Percentiles rank a stretch among this genome's conserved stretches.
These are phyloP conservation scores for Ceratopteris richardii DNA, from an alignment of 75 land plant species.

Conservation along the genomic window DNA sequence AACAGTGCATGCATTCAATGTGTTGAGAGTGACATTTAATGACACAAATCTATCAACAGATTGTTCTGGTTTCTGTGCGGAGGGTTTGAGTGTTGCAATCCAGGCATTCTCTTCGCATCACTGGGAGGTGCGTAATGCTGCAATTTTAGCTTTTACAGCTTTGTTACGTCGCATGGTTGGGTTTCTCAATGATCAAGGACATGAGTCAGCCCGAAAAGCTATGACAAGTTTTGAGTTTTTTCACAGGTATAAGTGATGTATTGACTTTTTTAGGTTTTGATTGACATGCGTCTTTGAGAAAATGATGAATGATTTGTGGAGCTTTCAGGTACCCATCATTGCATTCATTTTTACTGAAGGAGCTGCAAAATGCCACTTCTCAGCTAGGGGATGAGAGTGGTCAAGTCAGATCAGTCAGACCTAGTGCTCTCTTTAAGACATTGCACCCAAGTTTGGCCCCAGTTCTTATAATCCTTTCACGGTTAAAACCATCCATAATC, in stretches of 20 bases:
- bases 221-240: conserved; percentile 96
- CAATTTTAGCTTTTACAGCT: conserved; percentile 85
- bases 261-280: too few relatives aligned
- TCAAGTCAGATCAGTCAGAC: not conserved
- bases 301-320: not conserved
- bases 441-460: conserved; percentile 96
- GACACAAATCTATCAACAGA: conserved; percentile 92
- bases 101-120: conserved; percentile 77
- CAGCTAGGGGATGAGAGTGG: conserved; percentile 33
- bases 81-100: conserved; percentile 66
- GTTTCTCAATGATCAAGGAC: conserved; percentile 77
- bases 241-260: conserved; percentile 93
- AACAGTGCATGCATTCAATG: conserved; percentile 93
- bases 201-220: conserved; percentile 82
- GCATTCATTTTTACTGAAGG: conserved; percentile 75
- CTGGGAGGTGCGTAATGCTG: conserved; percentile 95
- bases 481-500: conserved; percentile 82
- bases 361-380: conserved; percentile 68
- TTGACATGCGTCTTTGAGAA: too few relatives aligned
- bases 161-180: conserved; percentile 91
- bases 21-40: conserved; percentile 80
- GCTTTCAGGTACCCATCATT: conserved; percentile 71
- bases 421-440: conserved; percentile 35
- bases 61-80: conserved; percentile 92
- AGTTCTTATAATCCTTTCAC: conserved; percentile 83